Percentiles rank a stretch among this genome's conserved stretches.
Conservation (phyloP, 2,329 filamentous ascomycete species). For the Emmonsiellopsis sp. region DNA sequence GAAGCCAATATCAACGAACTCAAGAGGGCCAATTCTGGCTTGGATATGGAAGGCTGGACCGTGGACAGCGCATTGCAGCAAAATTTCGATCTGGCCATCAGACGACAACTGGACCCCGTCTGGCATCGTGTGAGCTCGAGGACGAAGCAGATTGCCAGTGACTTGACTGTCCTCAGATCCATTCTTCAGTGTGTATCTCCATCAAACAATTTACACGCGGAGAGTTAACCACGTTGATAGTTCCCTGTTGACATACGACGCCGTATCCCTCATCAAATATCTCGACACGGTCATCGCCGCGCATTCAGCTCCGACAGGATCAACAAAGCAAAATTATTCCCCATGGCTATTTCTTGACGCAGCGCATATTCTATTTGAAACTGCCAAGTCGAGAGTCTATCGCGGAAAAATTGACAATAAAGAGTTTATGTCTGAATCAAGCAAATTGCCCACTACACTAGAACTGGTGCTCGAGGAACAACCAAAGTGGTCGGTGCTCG, state of each 20-base stretch:
- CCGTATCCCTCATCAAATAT: constrained; percentile 84
- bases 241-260: constrained; percentile 72
- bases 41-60: constrained; percentile 97
- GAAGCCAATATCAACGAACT: constrained; percentile 90
- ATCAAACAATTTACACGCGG: not conserved
- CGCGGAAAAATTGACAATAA: constrained; percentile 57
- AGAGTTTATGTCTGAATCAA: constrained; percentile 35
- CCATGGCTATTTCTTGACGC: constrained; percentile 96
- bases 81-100: constrained; percentile 82
- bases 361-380: constrained; percentile 87
- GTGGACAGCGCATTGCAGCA: constrained; percentile 84
- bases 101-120: constrained; percentile 85
- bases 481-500: constrained; percentile 83
- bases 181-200: constrained; percentile 57
- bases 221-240: constrained; percentile 19
- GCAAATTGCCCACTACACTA: constrained; percentile 50
- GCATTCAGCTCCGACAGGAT: constrained; percentile 78
- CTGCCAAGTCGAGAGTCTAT: constrained; percentile 80
- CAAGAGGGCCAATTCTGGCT: constrained; percentile 76
- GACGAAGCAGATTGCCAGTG: constrained; percentile 87
- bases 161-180: constrained; percentile 70
- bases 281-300: constrained; percentile 89
- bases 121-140: constrained; percentile 96
- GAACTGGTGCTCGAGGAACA: constrained; percentile 82
- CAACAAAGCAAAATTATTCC: constrained; percentile 77